Evolutionary conservation across 179 eudicot species (phyloP).

Genomic region (Corrigiola litoralis): DNA sequence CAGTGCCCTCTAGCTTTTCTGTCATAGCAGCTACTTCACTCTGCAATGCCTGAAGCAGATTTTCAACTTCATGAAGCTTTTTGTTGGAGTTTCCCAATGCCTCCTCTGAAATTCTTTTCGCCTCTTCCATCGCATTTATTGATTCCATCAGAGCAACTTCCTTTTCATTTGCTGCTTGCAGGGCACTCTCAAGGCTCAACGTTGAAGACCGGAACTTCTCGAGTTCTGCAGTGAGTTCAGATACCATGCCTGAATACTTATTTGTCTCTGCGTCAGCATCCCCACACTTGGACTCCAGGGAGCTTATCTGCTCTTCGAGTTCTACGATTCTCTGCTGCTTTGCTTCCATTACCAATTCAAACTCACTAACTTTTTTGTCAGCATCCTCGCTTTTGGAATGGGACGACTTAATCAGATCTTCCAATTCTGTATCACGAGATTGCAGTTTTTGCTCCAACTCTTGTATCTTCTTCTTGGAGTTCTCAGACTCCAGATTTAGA

Average conservation of each 20-base stretch:
- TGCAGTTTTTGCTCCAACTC: slow-evolving; percentile 63
- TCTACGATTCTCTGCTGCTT: slow-evolving; percentile 54
- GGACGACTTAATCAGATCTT: slow-evolving; percentile 52
- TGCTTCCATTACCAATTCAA: slow-evolving; percentile 48
- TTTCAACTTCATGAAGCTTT: slow-evolving; percentile 37
- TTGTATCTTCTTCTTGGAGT: slow-evolving; percentile 63
- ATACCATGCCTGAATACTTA: slow-evolving; percentile 45
- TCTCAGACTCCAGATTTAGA: slow-evolving; percentile 62
- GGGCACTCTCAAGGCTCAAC: slow-evolving; percentile 27
- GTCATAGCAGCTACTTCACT: slow-evolving; percentile 30
- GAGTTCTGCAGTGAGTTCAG: slow-evolving; percentile 43
- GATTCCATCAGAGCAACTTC: slow-evolving; percentile 35
- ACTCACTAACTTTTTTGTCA: slow-evolving; percentile 37
- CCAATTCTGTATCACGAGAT: slow-evolving; percentile 56
- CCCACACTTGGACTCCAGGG: slow-evolving; percentile 47
- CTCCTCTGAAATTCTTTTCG: slow-evolving; percentile 33
- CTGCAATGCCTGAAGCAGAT: slow-evolving; percentile 31
- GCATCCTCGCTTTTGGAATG: slow-evolving; percentile 37
- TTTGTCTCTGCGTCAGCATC: slow-evolving; percentile 55
- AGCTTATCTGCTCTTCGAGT: slow-evolving; percentile 60
- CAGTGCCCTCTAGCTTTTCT: slow-evolving; percentile 30
- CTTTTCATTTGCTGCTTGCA: slow-evolving; percentile 29
- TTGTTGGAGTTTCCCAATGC: slow-evolving; percentile 23
- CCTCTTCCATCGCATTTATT: slow-evolving; percentile 27
- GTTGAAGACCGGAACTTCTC: slow-evolving; percentile 35